Evolutionary conservation across 2,329 filamentous ascomycete genomes (phyloP).

Genomic region (Penicillium palitans): DNA sequence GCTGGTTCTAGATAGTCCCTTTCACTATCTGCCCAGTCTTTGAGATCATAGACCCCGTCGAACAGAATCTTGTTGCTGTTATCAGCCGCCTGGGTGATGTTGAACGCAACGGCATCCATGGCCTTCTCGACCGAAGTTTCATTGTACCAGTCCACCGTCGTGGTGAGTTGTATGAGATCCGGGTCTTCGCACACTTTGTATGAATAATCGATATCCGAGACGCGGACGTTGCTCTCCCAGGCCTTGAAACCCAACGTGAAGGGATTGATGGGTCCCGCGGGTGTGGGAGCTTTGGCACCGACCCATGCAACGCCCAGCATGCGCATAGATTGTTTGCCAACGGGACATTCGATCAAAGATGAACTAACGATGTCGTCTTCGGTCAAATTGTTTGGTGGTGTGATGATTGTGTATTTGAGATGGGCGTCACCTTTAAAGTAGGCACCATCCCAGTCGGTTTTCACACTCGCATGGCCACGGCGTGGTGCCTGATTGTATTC

Average conservation of each 20-base stretch:
- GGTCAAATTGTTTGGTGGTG: background rate
- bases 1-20: background rate
- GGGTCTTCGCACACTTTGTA: constrained; percentile 7
- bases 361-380: background rate
- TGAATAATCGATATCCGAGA: constrained; percentile 11
- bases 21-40: constrained; percentile 4
- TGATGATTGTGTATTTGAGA: constrained; percentile 6
- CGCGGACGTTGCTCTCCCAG: constrained; percentile 7
- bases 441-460: constrained; percentile 10
- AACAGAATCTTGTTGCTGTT: constrained; percentile 6
- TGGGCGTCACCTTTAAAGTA: constrained; percentile 10
- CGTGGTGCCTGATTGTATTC: constrained; percentile 5
- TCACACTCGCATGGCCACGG: constrained; percentile 2
- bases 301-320: constrained; percentile 12
- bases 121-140: background rate
- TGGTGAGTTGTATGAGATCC: constrained; percentile 5
- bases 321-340: constrained; percentile 2
- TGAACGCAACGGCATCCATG: constrained; percentile 12
- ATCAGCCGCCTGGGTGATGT: constrained; percentile 3
- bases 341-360: constrained; percentile 3
- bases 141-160: constrained; percentile 7
- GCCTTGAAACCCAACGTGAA: constrained; percentile 11
- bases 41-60: constrained; percentile 11
- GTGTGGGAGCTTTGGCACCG: constrained; percentile 3
- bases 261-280: constrained; percentile 3